Percentiles rank a stretch among this genome's conserved stretches.
Evolutionary conservation across 2,329 filamentous ascomycete genomes (phyloP).

Genomic region (Ilyonectria sp.): DNA sequence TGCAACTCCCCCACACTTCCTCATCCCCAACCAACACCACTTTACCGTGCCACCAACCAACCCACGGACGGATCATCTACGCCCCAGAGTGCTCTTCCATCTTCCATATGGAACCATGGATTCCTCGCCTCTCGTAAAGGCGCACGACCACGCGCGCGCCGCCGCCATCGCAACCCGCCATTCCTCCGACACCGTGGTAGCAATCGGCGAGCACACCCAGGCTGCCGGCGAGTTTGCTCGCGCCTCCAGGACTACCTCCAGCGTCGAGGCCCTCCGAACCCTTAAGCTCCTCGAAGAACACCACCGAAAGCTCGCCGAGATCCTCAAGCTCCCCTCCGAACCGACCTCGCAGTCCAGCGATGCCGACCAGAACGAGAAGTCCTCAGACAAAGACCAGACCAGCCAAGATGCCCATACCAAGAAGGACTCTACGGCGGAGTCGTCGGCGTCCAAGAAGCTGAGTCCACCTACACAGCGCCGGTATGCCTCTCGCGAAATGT

Average conservation of each 20-base stretch:
- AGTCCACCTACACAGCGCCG: slow-evolving; percentile 60
- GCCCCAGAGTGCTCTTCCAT: slow-evolving; percentile 10
- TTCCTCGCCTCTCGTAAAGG: slow-evolving; percentile 67
- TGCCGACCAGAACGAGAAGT: slow-evolving; percentile 49
- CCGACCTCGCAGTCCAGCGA: slow-evolving; percentile 54
- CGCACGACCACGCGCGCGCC: slow-evolving; percentile 90
- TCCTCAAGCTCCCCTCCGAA: slow-evolving; percentile 79
- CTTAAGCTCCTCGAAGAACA: slow-evolving; percentile 89
- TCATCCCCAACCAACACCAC: slow-evolving; percentile 12
- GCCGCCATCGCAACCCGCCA: slow-evolving; percentile 85
- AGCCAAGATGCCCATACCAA: slow-evolving; percentile 42
- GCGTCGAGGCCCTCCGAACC: slow-evolving; percentile 83
- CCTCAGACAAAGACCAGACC: slow-evolving; percentile 44
- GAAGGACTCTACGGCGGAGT: slow-evolving; percentile 37
- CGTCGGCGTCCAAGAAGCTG: slow-evolving; percentile 49
- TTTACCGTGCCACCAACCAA: slow-evolving; percentile 6
- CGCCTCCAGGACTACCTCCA: slow-evolving; percentile 80
- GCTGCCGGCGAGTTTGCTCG: slow-evolving; percentile 92
- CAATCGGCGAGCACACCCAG: slow-evolving; percentile 88
- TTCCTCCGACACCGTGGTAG: slow-evolving; percentile 82
- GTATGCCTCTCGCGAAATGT: slow-evolving; percentile 76
- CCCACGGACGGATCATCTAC: background rate
- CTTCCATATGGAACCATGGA: slow-evolving; percentile 52
- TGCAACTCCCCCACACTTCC: slow-evolving; percentile 20
- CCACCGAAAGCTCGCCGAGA: slow-evolving; percentile 85